phyloP scores from a whole-genome alignment of 768 basidiomycete species.

The Mycena venus region DNA sequence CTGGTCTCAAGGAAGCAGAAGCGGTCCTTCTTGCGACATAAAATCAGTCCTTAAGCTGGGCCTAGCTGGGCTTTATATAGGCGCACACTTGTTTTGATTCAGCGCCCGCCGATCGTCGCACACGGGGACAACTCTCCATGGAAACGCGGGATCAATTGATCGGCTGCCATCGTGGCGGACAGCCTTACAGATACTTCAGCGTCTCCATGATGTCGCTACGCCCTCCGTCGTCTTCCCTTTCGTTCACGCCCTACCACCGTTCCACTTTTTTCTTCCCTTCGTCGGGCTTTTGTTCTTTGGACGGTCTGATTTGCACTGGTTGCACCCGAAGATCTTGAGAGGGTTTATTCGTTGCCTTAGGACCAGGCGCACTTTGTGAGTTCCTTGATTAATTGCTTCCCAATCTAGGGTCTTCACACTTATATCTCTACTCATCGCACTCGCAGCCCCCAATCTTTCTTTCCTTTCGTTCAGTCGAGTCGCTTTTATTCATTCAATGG shows the following conservation, averaged over 20 bases:
- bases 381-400: too few species aligned
- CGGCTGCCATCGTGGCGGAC: too few species aligned
- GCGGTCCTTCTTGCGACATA: too few species aligned
- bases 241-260: neutral
- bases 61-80: too few species aligned
- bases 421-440: neutral
- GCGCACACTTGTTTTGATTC: too few species aligned
- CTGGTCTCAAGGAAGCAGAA: too few species aligned
- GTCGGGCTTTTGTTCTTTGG: neutral
- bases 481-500: constrained; percentile 12
- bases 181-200: too few species aligned
- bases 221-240: neutral
- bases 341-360: neutral
- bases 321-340: neutral
- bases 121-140: too few species aligned
- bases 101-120: too few species aligned
- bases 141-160: too few species aligned
- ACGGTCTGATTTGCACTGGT: neutral
- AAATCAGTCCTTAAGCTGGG: too few species aligned
- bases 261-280: neutral
- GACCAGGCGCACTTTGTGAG: neutral
- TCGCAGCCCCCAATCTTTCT: neutral
- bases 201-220: too few species aligned
- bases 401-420: neutral
- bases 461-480: neutral